Evolutionary conservation across 306 rosid species (phyloP).

Genomic region (Trifolium pratense): DNA sequence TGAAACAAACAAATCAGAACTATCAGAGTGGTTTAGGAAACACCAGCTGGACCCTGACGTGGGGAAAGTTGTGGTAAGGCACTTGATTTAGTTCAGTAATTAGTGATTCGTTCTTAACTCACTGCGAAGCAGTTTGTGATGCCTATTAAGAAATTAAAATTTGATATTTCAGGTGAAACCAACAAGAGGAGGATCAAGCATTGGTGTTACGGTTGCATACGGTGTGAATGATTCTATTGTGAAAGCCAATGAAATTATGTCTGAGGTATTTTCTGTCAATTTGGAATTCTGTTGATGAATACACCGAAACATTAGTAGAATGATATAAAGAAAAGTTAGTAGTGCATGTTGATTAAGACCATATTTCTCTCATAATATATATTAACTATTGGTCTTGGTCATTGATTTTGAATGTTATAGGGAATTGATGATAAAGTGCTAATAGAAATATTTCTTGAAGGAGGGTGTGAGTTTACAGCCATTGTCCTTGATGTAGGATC

Average conservation of each 20-base stretch:
- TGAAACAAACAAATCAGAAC: conserved; percentile 59
- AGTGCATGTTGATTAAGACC: conserved; percentile 31
- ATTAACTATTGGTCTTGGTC: conserved; percentile 30
- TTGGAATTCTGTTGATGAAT: conserved; percentile 19
- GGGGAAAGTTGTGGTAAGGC: conserved; percentile 93
- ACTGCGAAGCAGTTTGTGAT: conserved; percentile 33
- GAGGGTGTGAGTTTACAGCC: conserved; percentile 96
- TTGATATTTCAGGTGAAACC: conserved; percentile 78
- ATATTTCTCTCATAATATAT: background rate
- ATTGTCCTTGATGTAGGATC: conserved; percentile 93
- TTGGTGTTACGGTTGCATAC: conserved; percentile 90
- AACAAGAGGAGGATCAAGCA: conserved; percentile 91
- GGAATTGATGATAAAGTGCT: conserved; percentile 86
- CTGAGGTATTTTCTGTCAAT: conserved; percentile 61
- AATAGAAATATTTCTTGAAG: conserved; percentile 88
- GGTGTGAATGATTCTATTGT: conserved; percentile 77
- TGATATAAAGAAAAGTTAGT: conserved; percentile 9
- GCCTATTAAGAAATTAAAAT: conserved; percentile 15
- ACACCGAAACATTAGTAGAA: conserved; percentile 18
- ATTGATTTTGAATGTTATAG: conserved; percentile 53
- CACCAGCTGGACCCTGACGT: conserved; percentile 66
- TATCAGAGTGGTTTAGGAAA: conserved; percentile 76
- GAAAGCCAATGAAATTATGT: conserved; percentile 74
- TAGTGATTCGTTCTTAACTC: conserved; percentile 25
- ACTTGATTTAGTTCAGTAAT: conserved; percentile 44